These are phyloP conservation scores for Paracoccidioides brasiliensis DNA, from an alignment of 2,329 filamentous ascomycete genomes.

Conservation along the genomic window DNA sequence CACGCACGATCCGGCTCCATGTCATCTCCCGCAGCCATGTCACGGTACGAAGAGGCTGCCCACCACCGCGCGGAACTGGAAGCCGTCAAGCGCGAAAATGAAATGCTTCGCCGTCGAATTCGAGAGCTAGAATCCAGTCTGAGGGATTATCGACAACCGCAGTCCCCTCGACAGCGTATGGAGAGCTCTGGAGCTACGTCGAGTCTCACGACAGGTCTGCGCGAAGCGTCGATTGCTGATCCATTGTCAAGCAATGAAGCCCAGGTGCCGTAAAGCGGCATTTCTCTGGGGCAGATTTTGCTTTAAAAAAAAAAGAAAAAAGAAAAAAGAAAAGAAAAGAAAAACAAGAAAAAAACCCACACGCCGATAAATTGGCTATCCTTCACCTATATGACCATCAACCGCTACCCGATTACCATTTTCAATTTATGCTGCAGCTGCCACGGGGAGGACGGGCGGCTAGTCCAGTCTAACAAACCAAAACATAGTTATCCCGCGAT, in stretches of 20 bases:
- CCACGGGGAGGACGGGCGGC: no score
- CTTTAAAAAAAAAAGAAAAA: no score
- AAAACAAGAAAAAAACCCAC: no score
- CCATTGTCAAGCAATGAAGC: constrained; percentile 2
- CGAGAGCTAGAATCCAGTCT: constrained; percentile 31
- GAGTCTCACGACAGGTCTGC: constrained; percentile 8
- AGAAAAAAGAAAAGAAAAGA: no score
- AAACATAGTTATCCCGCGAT: no score
- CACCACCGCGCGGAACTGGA: constrained; percentile 33
- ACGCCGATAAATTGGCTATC: no score
- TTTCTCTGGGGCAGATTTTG: neutral
- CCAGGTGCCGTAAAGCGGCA: neutral
- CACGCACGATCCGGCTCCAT: constrained; percentile 16
- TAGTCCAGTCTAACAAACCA: no score
- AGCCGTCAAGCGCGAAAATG: constrained; percentile 34
- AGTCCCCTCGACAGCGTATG: constrained; percentile 4
- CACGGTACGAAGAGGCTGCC: constrained; percentile 31
- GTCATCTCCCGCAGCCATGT: constrained; percentile 18
- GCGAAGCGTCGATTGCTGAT: constrained; percentile 9
- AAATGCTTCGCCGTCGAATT: constrained; percentile 31
- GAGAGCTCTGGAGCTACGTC: constrained; percentile 5
- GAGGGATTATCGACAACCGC: constrained; percentile 19
- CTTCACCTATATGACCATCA: no score
- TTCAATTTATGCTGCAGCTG: no score
- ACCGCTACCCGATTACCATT: no score